Evolutionary conservation across 202 grass and related monocot species (phyloP).

Genomic region (Digitaria exilis): DNA sequence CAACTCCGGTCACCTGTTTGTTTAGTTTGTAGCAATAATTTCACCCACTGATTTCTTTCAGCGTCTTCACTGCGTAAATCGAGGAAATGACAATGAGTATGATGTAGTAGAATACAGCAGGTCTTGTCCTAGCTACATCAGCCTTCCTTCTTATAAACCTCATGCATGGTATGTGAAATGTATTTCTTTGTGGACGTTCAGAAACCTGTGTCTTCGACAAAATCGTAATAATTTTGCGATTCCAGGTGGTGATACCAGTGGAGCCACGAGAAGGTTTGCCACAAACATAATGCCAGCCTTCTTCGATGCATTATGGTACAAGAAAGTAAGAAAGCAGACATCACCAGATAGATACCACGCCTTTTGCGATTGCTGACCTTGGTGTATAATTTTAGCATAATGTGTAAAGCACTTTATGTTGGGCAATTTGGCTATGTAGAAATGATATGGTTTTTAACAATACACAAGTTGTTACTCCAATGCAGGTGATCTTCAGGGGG

Average conservation of each 20-base stretch:
- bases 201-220: background rate
- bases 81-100: background rate
- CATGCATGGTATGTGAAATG: background rate
- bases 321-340: background rate
- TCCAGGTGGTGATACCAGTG: background rate
- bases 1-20: background rate
- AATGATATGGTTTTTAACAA: too few species aligned
- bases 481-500: too few species aligned
- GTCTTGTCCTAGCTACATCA: background rate
- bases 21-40: background rate
- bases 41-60: background rate
- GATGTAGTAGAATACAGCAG: too few species aligned
- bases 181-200: background rate
- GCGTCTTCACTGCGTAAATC: slow-evolving; percentile 50
- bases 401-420: too few species aligned
- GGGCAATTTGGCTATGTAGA: too few species aligned
- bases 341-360: background rate
- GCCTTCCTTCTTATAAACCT: background rate
- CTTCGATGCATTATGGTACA: background rate
- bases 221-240: background rate
- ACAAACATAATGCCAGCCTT: background rate
- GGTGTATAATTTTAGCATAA: background rate
- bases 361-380: background rate
- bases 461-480: too few species aligned
- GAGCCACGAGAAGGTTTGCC: background rate